phyloP scores from a whole-genome alignment of 2,329 filamentous ascomycete genomes.

The Thielaviopsis cerberus region DNA sequence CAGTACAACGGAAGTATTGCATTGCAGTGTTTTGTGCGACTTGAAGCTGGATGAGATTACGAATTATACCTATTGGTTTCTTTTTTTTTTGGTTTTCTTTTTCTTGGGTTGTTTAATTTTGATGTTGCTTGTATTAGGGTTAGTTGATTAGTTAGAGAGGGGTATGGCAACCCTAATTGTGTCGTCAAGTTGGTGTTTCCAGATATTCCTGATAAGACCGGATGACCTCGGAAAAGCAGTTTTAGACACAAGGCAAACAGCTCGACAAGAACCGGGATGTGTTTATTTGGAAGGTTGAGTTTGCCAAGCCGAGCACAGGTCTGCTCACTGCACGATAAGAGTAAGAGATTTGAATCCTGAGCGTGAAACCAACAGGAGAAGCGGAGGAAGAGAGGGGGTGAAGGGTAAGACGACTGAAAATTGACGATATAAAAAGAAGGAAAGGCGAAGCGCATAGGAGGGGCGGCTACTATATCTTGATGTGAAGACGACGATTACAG shows the following conservation, averaged over 20 bases:
- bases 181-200: neutral
- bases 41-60: neutral
- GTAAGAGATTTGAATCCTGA: too few relatives aligned
- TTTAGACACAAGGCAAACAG: too few relatives aligned
- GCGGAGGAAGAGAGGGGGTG: neutral
- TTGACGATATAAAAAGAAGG: neutral
- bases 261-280: too few relatives aligned
- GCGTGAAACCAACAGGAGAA: neutral
- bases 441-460: conserved; percentile 2
- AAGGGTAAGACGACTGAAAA: neutral
- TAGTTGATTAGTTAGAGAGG: neutral
- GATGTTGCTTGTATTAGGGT: neutral
- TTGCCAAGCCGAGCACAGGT: too few relatives aligned
- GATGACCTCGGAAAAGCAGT: neutral
- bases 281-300: too few relatives aligned
- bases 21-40: neutral
- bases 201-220: neutral
- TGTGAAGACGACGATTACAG: neutral
- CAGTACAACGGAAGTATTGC: neutral
- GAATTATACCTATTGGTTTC: neutral
- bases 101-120: neutral
- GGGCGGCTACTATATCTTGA: neutral
- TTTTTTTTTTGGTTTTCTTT: neutral
- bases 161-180: neutral
- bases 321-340: too few relatives aligned